Evolutionary conservation across 306 rosid species (phyloP).

Genomic region (Quercus engelmannii): DNA sequence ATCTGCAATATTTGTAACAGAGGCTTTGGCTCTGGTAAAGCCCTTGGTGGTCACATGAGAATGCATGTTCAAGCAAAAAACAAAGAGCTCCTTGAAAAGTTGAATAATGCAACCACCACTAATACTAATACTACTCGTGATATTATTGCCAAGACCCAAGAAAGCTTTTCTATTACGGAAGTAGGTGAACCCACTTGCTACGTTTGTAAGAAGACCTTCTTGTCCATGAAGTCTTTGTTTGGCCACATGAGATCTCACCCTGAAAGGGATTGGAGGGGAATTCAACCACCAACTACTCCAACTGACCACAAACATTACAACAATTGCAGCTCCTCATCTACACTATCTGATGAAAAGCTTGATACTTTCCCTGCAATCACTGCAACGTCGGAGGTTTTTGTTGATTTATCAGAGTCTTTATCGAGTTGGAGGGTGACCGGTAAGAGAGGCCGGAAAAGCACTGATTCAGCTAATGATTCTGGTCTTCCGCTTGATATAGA

Average conservation of each 20-base stretch:
- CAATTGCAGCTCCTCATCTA: constrained; percentile 13
- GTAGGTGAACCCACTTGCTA: not conserved
- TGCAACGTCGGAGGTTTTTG: not conserved
- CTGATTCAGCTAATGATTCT: not conserved
- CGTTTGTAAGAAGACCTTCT: constrained; percentile 26
- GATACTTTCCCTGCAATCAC: not conserved
- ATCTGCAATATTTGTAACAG: constrained; percentile 29
- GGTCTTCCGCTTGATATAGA: constrained; percentile 1
- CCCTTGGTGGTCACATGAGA: constrained; percentile 56
- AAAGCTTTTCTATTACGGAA: not conserved
- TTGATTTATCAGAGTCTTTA: constrained; percentile 3
- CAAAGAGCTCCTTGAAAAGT: not conserved
- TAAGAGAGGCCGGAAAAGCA: constrained; percentile 36
- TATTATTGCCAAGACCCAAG: not conserved
- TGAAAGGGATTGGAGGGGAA: constrained; percentile 33
- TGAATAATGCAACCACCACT: not conserved
- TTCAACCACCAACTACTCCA: constrained; percentile 22
- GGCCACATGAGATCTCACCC: constrained; percentile 46
- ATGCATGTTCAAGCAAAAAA: constrained; percentile 22
- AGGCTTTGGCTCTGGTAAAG: constrained; percentile 37
- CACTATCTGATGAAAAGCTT: constrained; percentile 18
- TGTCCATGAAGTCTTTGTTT: constrained; percentile 29
- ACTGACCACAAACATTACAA: not conserved
- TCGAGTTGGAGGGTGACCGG: constrained; percentile 22
- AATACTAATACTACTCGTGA: not conserved